A percentile compares a stretch with the other conserved stretches of the same genome.
Conservation (phyloP, 495 filamentous ascomycete species). For the Bryoglossum gracile region DNA sequence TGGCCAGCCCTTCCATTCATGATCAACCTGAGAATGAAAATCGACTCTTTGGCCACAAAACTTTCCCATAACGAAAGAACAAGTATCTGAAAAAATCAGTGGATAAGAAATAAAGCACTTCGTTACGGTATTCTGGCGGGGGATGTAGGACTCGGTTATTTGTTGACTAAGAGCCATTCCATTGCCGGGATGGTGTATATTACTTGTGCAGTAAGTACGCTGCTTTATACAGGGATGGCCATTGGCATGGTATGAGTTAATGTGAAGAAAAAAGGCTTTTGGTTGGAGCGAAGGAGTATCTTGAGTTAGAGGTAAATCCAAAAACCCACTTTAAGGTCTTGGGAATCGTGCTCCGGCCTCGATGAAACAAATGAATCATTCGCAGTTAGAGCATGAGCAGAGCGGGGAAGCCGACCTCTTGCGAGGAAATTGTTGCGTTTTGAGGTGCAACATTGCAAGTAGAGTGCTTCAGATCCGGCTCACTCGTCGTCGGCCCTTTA, state of each 20-base stretch:
- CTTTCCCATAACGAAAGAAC: conserved; percentile 13
- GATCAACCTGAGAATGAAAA: conserved; percentile 11
- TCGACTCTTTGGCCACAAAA: conserved; percentile 6
- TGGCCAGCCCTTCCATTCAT: too few species aligned
- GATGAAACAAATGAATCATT: not conserved
- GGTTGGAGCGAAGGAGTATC: too few species aligned
- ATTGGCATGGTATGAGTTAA: too few species aligned
- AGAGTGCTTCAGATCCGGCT: not conserved
- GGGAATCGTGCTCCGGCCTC: conserved; percentile 26
- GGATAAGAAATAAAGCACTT: too few species aligned
- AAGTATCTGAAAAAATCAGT: conserved; percentile 6
- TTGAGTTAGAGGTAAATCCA: too few species aligned
- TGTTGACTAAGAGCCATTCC: conserved; percentile 30
- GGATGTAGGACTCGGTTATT: conserved; percentile 29
- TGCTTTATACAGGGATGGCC: too few species aligned
- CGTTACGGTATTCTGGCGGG: conserved; percentile 26
- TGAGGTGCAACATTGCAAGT: not conserved
- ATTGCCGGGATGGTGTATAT: too few species aligned
- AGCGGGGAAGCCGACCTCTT: too few species aligned
- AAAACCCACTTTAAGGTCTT: not conserved
- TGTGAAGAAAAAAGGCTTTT: too few species aligned
- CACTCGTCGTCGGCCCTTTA: not conserved
- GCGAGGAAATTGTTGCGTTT: not conserved
- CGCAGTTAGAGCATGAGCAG: too few species aligned
- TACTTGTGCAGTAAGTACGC: too few species aligned